phyloP scores from a whole-genome alignment of 306 rosid genomes.

The Fragaria ananassa region DNA sequence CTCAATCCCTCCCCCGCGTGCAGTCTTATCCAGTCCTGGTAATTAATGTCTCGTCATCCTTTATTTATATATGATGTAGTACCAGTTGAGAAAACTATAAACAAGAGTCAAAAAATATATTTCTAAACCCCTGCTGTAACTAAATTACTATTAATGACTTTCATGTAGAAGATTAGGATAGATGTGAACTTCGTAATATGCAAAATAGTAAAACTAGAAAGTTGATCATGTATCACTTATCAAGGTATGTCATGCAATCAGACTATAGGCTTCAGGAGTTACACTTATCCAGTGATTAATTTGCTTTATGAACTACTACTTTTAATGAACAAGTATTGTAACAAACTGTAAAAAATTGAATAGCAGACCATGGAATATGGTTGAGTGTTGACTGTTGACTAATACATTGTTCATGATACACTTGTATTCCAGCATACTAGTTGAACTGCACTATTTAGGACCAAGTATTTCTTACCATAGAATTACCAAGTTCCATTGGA shows the following conservation, averaged over 20 bases:
- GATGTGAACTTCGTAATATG: neutral
- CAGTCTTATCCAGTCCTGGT: slow-evolving; percentile 90
- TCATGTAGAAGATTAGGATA: neutral
- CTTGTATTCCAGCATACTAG: neutral
- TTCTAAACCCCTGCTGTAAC: neutral
- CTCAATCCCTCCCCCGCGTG: slow-evolving; percentile 75
- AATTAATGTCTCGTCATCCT: slow-evolving; percentile 30
- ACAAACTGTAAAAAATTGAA: neutral
- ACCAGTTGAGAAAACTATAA: neutral
- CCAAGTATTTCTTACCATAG: neutral
- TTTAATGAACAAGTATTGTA: neutral
- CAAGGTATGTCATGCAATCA: neutral
- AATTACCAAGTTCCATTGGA: neutral
- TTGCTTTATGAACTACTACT: neutral
- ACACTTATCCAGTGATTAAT: neutral
- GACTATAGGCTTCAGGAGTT: neutral
- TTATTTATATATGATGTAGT: neutral
- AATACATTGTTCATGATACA: neutral
- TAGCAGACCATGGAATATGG: neutral
- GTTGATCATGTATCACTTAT: neutral
- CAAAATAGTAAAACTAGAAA: neutral
- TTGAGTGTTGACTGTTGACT: neutral
- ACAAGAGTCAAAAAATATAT: neutral
- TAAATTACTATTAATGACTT: neutral
- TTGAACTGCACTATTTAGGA: neutral